Evolutionary conservation across 768 basidiomycete species (phyloP).

Genomic region (Cantharellus anzutake): DNA sequence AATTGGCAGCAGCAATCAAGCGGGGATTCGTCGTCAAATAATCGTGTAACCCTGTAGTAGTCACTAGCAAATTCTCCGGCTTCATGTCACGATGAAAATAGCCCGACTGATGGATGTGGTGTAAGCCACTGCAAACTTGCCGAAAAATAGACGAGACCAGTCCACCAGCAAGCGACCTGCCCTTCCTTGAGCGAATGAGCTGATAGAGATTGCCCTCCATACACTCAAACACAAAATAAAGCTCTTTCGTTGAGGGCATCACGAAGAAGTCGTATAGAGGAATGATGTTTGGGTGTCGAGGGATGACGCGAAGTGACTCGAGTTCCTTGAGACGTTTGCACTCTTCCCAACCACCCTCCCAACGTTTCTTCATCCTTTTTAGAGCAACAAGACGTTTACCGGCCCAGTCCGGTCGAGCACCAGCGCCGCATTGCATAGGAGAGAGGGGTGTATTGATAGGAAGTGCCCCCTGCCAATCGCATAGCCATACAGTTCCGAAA

Average conservation of each 20-base stretch:
- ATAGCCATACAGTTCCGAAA: constrained; percentile 95
- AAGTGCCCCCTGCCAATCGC: constrained; percentile 95
- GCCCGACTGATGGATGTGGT: constrained; percentile 81
- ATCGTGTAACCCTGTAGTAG: constrained; percentile 87
- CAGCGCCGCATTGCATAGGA: constrained; percentile 90
- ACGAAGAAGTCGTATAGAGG: constrained; percentile 99
- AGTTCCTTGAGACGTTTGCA: constrained; percentile 90
- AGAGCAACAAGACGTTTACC: constrained; percentile 91
- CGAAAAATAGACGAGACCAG: constrained; percentile 88
- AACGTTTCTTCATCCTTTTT: constrained; percentile 95
- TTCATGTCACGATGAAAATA: constrained; percentile 99
- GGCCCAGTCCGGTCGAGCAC: constrained; percentile 82
- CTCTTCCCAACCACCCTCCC: constrained; percentile 98
- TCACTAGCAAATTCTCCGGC: constrained; percentile 96
- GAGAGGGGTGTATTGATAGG: constrained; percentile 81
- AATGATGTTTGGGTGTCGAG: constrained; percentile 92
- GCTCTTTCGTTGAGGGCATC: constrained; percentile 84
- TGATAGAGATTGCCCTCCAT: constrained; percentile 99
- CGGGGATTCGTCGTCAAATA: constrained; percentile 66
- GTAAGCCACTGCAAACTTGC: constrained; percentile 75
- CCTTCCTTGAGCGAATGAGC: constrained; percentile 92
- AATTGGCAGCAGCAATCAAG: constrained; percentile 25
- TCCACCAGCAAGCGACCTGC: constrained; percentile 88
- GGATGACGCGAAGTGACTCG: constrained; percentile 88
- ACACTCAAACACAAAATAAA: constrained; percentile 98